Evolutionary conservation across 2,329 filamentous ascomycete genomes (phyloP).

Genomic region (Seiridium unicorne): DNA sequence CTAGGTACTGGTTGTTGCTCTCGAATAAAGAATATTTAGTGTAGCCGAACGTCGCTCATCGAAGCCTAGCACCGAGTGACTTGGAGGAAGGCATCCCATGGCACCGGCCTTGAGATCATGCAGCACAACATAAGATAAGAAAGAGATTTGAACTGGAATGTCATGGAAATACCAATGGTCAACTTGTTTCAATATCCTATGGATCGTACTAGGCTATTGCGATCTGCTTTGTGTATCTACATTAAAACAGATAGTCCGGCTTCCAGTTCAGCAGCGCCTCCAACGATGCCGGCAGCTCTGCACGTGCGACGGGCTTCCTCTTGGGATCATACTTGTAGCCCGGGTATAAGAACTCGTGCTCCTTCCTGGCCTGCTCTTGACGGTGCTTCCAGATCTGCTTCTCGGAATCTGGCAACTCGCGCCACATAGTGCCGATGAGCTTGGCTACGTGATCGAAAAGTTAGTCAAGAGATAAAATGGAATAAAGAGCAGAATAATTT

Average conservation of each 20-base stretch:
- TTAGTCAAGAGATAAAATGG: neutral
- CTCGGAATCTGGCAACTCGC: neutral
- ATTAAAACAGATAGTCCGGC: neutral
- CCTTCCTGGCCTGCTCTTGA: neutral
- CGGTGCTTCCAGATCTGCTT: neutral
- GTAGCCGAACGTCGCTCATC: no score
- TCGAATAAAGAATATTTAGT: no score
- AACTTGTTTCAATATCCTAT: no score
- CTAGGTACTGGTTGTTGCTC: no score
- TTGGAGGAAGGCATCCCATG: no score
- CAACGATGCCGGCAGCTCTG: neutral
- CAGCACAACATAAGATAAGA: no score
- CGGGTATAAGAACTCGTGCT: neutral
- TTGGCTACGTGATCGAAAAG: neutral
- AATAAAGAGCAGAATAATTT: no score
- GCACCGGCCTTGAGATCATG: no score
- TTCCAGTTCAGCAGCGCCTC: neutral
- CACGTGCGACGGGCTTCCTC: neutral
- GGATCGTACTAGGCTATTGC: no score
- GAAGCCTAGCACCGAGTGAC: no score
- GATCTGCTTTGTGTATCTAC: neutral
- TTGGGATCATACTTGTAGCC: neutral
- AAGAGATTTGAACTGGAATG: no score
- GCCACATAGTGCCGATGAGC: conserved; percentile 2
- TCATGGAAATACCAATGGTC: no score